Base-by-base conservation (phyloP, 495 filamentous ascomycete species). In the Haplographium delicatum region DNA sequence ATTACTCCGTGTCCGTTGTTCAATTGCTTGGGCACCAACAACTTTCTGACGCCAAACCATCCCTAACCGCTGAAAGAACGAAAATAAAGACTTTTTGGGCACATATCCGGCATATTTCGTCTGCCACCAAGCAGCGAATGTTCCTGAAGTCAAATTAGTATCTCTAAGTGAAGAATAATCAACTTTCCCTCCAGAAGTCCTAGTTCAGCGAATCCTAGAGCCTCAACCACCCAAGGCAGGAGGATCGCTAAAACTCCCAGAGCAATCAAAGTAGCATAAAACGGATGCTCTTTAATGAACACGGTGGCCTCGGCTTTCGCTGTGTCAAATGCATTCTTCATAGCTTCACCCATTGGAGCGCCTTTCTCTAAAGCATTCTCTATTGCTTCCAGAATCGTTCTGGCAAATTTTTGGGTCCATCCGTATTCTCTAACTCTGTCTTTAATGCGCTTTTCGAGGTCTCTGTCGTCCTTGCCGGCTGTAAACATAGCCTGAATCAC, bases 31-130 rank as follows among this genome's bases (percentile, higher is more conserved):
- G n/a, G n/a, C n/a, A n/a, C n/a, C n/a, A n/a, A n/a, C 28, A 7
- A 6, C 6, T 31, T 31, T 31, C 28, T 31, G 15, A 22, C 40
- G 16, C 40, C 40, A 43, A 9, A 51, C 62, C 73, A 78, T 77
- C 1, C 75, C 74, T 54, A 79, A 55, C 9, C 71, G 57, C 66
- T 80, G 76, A 20, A 80, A 65, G 50, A 64, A 79, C 1, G 68
- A 62, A 53, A 79, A 76, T 18, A 80, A 59, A 6, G 70, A 69
- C 0, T 58, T 57, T 57, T 69, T 70, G 0, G 73, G 70, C 35
- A 80, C 74, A n/a, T n/a, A n/a, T 1, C 74, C 74, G 7, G 38
- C 55, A 58, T 71, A 77, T 10, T 4, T 58, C 10, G 58, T 25
- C 55, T 73, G 67, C 74, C 74, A 78, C 20, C 7, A 7, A 2